Percentiles rank a stretch among this genome's conserved stretches.
phyloP scores from a whole-genome alignment of 805 yeast genomes.

The Kodamaea hsintzibuensis region DNA sequence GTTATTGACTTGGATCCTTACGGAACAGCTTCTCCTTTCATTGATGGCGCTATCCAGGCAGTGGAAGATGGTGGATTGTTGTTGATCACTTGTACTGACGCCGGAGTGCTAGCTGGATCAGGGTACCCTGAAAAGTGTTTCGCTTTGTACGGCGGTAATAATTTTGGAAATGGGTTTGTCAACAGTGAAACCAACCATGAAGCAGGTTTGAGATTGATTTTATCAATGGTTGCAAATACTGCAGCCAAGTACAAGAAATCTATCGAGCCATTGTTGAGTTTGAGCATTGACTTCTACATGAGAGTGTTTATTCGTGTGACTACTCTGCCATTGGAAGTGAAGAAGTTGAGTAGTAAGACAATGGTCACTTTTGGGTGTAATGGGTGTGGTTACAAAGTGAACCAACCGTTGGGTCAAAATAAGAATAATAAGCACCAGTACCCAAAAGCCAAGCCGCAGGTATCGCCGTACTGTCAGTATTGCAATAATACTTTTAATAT shows the following conservation, averaged over 20 bases:
- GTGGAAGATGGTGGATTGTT: constrained; percentile 83
- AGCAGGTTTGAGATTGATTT: constrained; percentile 82
- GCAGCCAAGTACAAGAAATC: constrained; percentile 89
- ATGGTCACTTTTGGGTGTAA: constrained; percentile 81
- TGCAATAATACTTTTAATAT: constrained; percentile 74
- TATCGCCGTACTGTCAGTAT: constrained; percentile 57
- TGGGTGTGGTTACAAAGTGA: constrained; percentile 75
- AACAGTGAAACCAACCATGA: constrained; percentile 83
- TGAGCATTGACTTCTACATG: constrained; percentile 91
- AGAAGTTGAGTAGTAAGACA: constrained; percentile 71
- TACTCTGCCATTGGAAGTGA: constrained; percentile 79
- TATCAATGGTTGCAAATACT: constrained; percentile 70
- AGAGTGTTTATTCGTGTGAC: constrained; percentile 79
- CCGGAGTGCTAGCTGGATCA: constrained; percentile 92
- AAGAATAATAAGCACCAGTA: constrained; percentile 55
- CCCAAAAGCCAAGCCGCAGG: constrained; percentile 50
- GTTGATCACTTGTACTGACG: constrained; percentile 92
- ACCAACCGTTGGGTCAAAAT: constrained; percentile 74
- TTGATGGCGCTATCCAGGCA: constrained; percentile 86
- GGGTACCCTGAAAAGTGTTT: constrained; percentile 97
- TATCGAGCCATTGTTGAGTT: constrained; percentile 81
- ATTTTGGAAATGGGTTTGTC: constrained; percentile 58
- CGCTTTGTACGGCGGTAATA: constrained; percentile 91
- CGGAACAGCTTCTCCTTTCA: constrained; percentile 95
- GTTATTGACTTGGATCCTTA: constrained; percentile 95